Evolutionary conservation across 306 rosid species (phyloP).

Genomic region (Bauhinia variegata): DNA sequence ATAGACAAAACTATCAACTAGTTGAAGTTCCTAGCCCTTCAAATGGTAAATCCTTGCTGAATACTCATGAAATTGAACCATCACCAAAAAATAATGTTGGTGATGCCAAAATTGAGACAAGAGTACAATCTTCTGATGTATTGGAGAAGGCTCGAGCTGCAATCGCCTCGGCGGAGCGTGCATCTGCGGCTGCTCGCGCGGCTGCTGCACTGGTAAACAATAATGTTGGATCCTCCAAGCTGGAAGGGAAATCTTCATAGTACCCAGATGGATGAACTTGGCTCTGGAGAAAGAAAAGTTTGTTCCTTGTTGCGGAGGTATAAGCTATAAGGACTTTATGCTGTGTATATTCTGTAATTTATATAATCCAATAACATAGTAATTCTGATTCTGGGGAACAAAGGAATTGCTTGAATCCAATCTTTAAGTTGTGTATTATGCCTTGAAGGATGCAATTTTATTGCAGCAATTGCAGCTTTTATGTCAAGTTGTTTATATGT

Average conservation of each 20-base stretch:
- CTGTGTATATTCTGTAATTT: slow-evolving; percentile 26
- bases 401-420: neutral
- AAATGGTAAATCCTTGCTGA: slow-evolving; percentile 34
- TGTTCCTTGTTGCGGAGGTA: slow-evolving; percentile 6
- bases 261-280: slow-evolving; percentile 28
- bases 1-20: slow-evolving; percentile 49
- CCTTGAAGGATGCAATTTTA: slow-evolving; percentile 17
- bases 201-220: slow-evolving; percentile 72
- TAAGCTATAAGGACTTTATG: slow-evolving; percentile 15
- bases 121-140: slow-evolving; percentile 56
- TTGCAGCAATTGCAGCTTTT: no score
- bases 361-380: slow-evolving; percentile 30
- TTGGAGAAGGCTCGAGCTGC: slow-evolving; percentile 85
- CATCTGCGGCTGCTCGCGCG: slow-evolving; percentile 80
- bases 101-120: slow-evolving; percentile 50
- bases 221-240: slow-evolving; percentile 52
- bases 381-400: slow-evolving; percentile 1
- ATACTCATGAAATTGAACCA: slow-evolving; percentile 60
- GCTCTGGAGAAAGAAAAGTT: neutral
- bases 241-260: slow-evolving; percentile 54
- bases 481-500: no score
- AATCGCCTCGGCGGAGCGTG: slow-evolving; percentile 86
- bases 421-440: slow-evolving; percentile 9
- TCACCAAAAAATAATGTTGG: slow-evolving; percentile 38
- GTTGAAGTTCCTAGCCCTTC: slow-evolving; percentile 48